Evolutionary conservation across 1,284 basidiomycete genomes (phyloP), one percentile per base, ranked within the genome.

Genomic region (Trichosporon sp.): DNA sequence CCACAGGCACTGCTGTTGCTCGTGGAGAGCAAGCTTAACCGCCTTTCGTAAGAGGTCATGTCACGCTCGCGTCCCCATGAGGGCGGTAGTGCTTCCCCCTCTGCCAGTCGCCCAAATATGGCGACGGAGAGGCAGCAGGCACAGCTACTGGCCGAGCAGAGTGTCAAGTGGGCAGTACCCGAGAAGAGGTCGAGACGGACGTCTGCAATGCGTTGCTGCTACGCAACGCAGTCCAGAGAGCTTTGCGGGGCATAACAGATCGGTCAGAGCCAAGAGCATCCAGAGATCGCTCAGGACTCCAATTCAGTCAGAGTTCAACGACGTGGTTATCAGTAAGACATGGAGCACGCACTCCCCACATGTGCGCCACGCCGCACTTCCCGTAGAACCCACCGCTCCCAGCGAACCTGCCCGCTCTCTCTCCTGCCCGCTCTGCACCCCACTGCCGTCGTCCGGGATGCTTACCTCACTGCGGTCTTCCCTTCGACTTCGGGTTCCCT

Each of bases 321-420:
- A 54, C 51, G 51, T 54, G 51, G 21, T 54, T 54, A 21, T 54
- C 51, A 54, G 43, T n/a, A n/a, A 54, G 51, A 10, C 14, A 54
- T 37, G 43, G 43, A 46, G 43, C 21, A 54, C 51, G 51, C 16
- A 54, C 51, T 54, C 51, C 51, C 51, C 51, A 54, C 51, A 54
- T 54, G 51, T 21, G 14, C 51, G 51, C 51, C 51, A 54, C 51
- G 51, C 51, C 51, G 51, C 19, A 16, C 21, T 7, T 21, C 51
- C 51, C 35, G 35, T 10, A 46, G 26, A n/a, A 46, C 43, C 43
- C 43, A 46, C 43, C 43, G 43, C 43, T 46, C 43, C 43, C 43
- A n/a, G 43, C 16, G 16, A 40, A 37, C 35, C 35, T 37, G 35
- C 35, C 35, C 35, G 8, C 35, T 37, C 35, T 26, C 26, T 40